Percentiles rank a stretch among this genome's conserved stretches.
Conservation (phyloP, 495 filamentous ascomycete species). For the Penicillium turbatum region DNA sequence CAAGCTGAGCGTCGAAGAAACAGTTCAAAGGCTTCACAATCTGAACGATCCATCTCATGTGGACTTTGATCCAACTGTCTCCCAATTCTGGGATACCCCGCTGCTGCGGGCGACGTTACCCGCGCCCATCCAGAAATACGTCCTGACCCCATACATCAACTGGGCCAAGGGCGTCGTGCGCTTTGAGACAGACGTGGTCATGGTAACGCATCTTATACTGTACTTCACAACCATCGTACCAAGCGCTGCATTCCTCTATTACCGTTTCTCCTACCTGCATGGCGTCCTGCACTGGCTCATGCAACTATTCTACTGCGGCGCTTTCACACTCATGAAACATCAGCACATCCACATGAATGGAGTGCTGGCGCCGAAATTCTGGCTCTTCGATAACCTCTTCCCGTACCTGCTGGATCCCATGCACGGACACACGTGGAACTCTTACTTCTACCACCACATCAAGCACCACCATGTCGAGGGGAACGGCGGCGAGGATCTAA, state of each 20-base stretch:
- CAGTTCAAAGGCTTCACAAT: slow-evolving; percentile 41
- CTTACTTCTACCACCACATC: slow-evolving; percentile 79
- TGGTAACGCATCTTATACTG: slow-evolving; percentile 69
- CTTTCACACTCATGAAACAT: slow-evolving; percentile 77
- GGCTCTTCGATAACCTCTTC: slow-evolving; percentile 55
- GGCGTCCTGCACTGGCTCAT: slow-evolving; percentile 59
- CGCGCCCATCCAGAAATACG: slow-evolving; percentile 34
- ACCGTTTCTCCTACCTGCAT: slow-evolving; percentile 60
- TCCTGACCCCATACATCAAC: slow-evolving; percentile 54
- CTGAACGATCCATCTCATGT: slow-evolving; percentile 48
- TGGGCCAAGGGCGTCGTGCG: slow-evolving; percentile 54
- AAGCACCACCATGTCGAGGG: slow-evolving; percentile 82
- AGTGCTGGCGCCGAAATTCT: slow-evolving; percentile 50
- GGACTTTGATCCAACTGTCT: slow-evolving; percentile 52
- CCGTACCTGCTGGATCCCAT: slow-evolving; percentile 71
- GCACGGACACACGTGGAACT: slow-evolving; percentile 80
- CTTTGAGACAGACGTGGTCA: slow-evolving; percentile 63
- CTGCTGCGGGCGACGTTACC: slow-evolving; percentile 34
- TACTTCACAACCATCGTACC: slow-evolving; percentile 66
- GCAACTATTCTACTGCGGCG: slow-evolving; percentile 59
- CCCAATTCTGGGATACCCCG: slow-evolving; percentile 47
- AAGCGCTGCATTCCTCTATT: slow-evolving; percentile 59
- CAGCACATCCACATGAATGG: slow-evolving; percentile 78
- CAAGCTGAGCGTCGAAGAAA: slow-evolving; percentile 18
- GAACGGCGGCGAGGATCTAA: slow-evolving; percentile 73